Evolutionary conservation across 371 early-diverging fungal species (phyloP).

Genomic region (Mortierella sp.): DNA sequence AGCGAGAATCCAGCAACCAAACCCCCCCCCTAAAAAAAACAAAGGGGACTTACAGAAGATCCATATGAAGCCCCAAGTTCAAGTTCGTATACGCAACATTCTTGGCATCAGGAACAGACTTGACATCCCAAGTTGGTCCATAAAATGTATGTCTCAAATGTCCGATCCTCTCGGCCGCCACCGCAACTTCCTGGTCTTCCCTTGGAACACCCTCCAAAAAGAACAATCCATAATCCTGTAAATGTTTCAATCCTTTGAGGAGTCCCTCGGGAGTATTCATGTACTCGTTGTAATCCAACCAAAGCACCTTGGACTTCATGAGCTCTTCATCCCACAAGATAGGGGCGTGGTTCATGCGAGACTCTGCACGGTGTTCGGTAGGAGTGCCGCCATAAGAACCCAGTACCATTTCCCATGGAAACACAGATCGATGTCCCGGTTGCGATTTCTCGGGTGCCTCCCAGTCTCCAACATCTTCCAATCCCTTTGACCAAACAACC

Average conservation of each 20-base stretch:
- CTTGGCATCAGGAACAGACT: conserved; percentile 80
- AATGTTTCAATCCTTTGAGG: conserved; percentile 66
- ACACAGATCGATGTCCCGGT: conserved; percentile 63
- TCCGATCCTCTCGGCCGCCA: conserved; percentile 82
- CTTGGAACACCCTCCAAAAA: conserved; percentile 83
- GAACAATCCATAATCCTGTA: conserved; percentile 80
- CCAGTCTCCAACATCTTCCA: conserved; percentile 52
- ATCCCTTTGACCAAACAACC: conserved; percentile 57
- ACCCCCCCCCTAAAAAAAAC: too few relatives aligned
- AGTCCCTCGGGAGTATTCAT: conserved; percentile 74
- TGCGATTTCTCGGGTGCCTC: conserved; percentile 52
- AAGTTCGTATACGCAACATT: conserved; percentile 93
- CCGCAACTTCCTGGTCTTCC: conserved; percentile 65
- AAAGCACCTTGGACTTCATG: conserved; percentile 63
- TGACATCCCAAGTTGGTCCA: conserved; percentile 89
- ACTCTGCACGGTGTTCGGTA: conserved; percentile 27
- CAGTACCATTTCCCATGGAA: conserved; percentile 58
- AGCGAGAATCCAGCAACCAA: too few relatives aligned
- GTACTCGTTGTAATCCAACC: conserved; percentile 75
- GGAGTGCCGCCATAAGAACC: conserved; percentile 47
- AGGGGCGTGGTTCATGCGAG: conserved; percentile 58
- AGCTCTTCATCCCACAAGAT: conserved; percentile 65
- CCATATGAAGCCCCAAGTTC: conserved; percentile 93
- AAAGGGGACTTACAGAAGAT: conserved; percentile 78
- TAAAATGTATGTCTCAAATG: conserved; percentile 87